Conservation (phyloP, 2,329 filamentous ascomycete genomes). For the Grosmannia serpens region DNA sequence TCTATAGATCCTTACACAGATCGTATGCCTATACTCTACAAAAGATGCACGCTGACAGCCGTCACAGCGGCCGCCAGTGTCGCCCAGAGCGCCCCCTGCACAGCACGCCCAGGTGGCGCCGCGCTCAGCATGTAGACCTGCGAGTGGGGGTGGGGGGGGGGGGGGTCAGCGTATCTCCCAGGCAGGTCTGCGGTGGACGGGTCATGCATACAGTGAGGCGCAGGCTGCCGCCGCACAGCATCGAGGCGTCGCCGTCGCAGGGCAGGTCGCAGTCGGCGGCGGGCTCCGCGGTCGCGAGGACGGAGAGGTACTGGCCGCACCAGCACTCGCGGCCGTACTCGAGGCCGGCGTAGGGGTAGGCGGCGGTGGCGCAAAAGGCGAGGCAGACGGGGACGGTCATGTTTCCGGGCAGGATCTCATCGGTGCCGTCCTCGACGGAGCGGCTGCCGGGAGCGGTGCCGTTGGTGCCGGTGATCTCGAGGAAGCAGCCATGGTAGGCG, state of each 20-base stretch:
- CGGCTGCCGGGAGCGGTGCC: conserved; percentile 25
- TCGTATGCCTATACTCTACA: background rate
- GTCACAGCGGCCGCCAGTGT: background rate
- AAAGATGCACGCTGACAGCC: background rate
- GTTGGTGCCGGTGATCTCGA: conserved; percentile 38
- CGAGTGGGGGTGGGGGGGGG: background rate
- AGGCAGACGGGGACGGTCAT: conserved; percentile 44
- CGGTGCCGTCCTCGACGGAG: conserved; percentile 32
- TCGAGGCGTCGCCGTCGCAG: conserved; percentile 39
- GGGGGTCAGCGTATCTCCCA: background rate
- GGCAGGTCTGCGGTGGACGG: background rate
- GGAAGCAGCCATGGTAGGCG: conserved; percentile 45
- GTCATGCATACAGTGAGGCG: conserved; percentile 27
- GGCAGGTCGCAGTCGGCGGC: conserved; percentile 37
- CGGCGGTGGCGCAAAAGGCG: conserved; percentile 31
- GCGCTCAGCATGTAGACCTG: conserved; percentile 11
- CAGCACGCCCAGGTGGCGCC: background rate
- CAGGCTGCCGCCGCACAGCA: conserved; percentile 42
- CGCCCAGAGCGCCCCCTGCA: background rate
- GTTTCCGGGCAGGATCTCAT: conserved; percentile 26
- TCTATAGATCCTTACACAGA: background rate
- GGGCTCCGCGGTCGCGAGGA: conserved; percentile 31
- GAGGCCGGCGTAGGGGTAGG: conserved; percentile 40
- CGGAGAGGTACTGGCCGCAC: conserved; percentile 39
- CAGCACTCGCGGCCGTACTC: conserved; percentile 48